Evolutionary conservation across 176 grass and related monocot species (phyloP).

Genomic region (Triticum turgidum): DNA sequence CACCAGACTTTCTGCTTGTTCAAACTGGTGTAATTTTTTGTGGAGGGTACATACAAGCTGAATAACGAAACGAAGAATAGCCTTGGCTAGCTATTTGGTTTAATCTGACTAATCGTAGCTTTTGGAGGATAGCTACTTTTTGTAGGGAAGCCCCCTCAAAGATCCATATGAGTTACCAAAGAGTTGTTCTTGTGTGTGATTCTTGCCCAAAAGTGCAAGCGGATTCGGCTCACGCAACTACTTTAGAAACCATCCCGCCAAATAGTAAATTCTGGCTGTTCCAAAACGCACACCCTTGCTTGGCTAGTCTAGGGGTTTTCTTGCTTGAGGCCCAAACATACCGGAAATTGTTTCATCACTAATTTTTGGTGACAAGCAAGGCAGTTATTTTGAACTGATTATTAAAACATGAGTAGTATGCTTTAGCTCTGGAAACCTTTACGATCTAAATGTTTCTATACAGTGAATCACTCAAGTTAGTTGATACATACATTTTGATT

Average conservation of each 20-base stretch:
- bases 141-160: not conserved
- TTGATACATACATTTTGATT: constrained; percentile 4
- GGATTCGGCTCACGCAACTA: not conserved
- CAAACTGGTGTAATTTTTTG: not conserved
- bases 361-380: not conserved
- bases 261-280: not conserved
- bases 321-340: not conserved
- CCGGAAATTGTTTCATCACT: not conserved
- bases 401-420: constrained; percentile 1
- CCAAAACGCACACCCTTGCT: not conserved
- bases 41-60: not conserved
- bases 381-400: not conserved
- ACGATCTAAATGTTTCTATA: not conserved
- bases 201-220: not conserved
- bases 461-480: not conserved
- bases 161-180: not conserved
- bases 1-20: not conserved
- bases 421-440: constrained; percentile 16
- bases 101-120: not conserved
- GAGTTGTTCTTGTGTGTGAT: not conserved
- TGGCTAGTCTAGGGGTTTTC: not conserved
- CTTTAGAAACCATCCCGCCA: not conserved
- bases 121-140: not conserved
- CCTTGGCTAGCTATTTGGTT: not conserved
- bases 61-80: not conserved